Conservation (phyloP, 2,329 filamentous ascomycete species). For the Aaosphaeria pasadenensis region DNA sequence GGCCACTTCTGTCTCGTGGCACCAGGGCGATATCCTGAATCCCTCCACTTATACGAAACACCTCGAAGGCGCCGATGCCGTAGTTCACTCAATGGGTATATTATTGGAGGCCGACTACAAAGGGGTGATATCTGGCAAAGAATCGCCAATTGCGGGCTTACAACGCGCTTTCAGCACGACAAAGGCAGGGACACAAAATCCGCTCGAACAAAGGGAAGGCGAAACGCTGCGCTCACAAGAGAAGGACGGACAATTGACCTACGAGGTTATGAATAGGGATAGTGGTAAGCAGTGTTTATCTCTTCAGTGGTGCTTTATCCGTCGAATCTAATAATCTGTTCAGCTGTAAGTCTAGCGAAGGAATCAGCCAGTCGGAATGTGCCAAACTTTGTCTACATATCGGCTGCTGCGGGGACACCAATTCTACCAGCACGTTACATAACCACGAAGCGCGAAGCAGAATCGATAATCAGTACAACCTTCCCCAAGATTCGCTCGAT, state of each 20-base stretch:
- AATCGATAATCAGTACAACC: conserved; percentile 67
- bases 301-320: neutral
- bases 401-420: conserved; percentile 81
- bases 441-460: conserved; percentile 86
- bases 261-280: conserved; percentile 97
- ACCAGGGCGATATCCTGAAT: conserved; percentile 80
- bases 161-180: conserved; percentile 71
- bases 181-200: conserved; percentile 64
- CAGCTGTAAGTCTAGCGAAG: conserved; percentile 75
- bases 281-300: conserved; percentile 42
- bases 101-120: conserved; percentile 98
- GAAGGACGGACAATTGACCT: conserved; percentile 76
- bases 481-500: conserved; percentile 75
- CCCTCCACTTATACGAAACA: conserved; percentile 76
- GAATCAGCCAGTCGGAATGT: conserved; percentile 66
- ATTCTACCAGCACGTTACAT: conserved; percentile 84
- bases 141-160: conserved; percentile 76
- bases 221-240: conserved; percentile 62
- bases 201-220: conserved; percentile 60
- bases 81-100: conserved; percentile 95
- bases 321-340: neutral
- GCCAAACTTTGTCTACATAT: conserved; percentile 79
- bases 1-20: conserved; percentile 82
- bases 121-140: conserved; percentile 77
- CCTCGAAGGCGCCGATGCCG: conserved; percentile 73